Evolutionary conservation across 2,329 filamentous ascomycete genomes (phyloP).

Genomic region (Pseudocercospora eumusae): DNA sequence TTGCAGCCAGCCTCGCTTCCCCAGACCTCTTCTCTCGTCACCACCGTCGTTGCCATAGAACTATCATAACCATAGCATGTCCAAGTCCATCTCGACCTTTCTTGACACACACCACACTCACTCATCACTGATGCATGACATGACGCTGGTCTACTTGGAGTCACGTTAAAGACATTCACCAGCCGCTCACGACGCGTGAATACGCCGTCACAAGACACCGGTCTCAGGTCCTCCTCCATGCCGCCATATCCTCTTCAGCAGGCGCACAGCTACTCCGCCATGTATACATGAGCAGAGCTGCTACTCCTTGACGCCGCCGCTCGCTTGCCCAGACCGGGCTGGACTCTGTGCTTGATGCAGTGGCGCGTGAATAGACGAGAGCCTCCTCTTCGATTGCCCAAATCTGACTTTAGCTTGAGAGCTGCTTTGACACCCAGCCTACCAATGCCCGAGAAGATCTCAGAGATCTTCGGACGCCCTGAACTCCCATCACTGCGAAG

Average conservation of each 20-base stretch:
- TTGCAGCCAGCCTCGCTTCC: background rate
- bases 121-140: too few species aligned
- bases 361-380: background rate
- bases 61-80: too few species aligned
- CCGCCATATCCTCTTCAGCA: too few species aligned
- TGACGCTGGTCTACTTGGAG: background rate
- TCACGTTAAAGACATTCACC: conserved; percentile 1
- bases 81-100: background rate
- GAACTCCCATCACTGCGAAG: background rate
- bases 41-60: too few species aligned
- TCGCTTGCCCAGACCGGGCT: background rate
- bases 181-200: background rate
- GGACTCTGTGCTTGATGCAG: background rate
- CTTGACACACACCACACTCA: too few species aligned
- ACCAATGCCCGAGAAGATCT: background rate
- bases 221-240: conserved; percentile 2
- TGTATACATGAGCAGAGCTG: too few species aligned
- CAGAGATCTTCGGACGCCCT: background rate
- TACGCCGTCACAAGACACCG: conserved; percentile 7
- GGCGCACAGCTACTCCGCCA: too few species aligned
- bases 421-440: background rate
- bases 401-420: background rate
- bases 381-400: background rate
- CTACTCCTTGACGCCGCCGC: background rate
- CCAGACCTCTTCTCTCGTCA: background rate